Evolutionary conservation across 805 yeast genomes (phyloP), one percentile per base, ranked within the genome.

Genomic region (Pichia californica): DNA sequence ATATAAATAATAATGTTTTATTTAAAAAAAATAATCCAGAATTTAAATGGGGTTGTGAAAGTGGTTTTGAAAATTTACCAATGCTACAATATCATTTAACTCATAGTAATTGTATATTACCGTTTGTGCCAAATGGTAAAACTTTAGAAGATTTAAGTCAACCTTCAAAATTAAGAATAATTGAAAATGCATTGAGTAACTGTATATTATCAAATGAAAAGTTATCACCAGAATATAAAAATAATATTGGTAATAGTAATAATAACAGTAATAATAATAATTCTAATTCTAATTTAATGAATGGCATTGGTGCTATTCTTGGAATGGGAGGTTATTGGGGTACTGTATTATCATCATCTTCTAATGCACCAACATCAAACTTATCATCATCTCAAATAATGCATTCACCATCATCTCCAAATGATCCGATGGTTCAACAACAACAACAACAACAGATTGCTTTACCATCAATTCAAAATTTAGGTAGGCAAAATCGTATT

Each of bases 21-120:
- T 32, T 18, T 19, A 10, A 25, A n/a, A n/a, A n/a, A n/a, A n/a
- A n/a, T n/a, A n/a, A n/a, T n/a, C n/a, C n/a, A n/a, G 31, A 15
- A 14, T 19, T 16, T 27, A 38, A 20, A 35, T 46, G 47, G 47
- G 49, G 49, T 13, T 46, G 49, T 40, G 47, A 43, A 26, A 29
- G 28, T 18, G 16, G 38, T 30, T 43, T 43, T n/a, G 39, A 29
- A 7, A 25, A n/a, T 6, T n/a, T 20, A 16, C 26, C 13, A 21
- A 11, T 4, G 15, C 14, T 41, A 7, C n/a, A 29, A 16, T 11
- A 21, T 7, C 44, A 41, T 41, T 25, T 41, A 13, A 14, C n/a
- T 23, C 13, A 38, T 23, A 32, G 31, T 19, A 9, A 31, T 14
- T 38, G 41, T 27, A 29, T 38, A 7, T 5, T 20, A 7, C 41